These are phyloP conservation scores for Vitis riparia DNA, from an alignment of 164 flowering plant genomes.

Conservation along the genomic window DNA sequence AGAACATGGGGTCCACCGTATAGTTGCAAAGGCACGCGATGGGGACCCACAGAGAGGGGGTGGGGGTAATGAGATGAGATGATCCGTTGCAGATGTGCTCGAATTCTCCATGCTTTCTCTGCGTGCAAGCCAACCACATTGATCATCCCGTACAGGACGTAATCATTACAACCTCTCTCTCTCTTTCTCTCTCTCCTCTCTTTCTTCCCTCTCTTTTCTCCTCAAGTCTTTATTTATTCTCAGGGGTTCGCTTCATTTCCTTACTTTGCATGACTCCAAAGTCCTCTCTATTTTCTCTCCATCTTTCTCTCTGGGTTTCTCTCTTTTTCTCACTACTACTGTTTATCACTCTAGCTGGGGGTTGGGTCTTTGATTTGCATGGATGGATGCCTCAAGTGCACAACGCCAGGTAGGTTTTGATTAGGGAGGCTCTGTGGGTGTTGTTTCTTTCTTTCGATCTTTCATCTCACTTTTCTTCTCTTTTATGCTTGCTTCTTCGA, in stretches of 20 bases:
- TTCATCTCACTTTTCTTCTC: background rate
- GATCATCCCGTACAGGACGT: constrained; percentile 20
- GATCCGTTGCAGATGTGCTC: constrained; percentile 30
- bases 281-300: background rate
- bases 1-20: constrained; percentile 18
- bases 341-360: background rate
- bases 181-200: constrained; percentile 12
- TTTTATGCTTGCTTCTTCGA: background rate
- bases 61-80: background rate
- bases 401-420: constrained; percentile 41
- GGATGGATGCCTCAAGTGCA: constrained; percentile 51
- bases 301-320: constrained; percentile 1
- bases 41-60: constrained; percentile 34
- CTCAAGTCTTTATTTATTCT: constrained; percentile 19
- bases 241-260: constrained; percentile 9
- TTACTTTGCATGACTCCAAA: constrained; percentile 27
- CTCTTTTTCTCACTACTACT: background rate
- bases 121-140: constrained; percentile 51
- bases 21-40: constrained; percentile 37
- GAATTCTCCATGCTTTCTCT: constrained; percentile 47
- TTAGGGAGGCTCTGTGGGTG: background rate
- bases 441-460: background rate
- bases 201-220: background rate
- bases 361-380: constrained; percentile 18
- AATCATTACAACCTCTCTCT: constrained; percentile 24